A percentile compares a stretch with the other conserved stretches of the same genome.
Evolutionary conservation across 2,329 filamentous ascomycete genomes (phyloP).

Genomic region (Colletotrichum horii): DNA sequence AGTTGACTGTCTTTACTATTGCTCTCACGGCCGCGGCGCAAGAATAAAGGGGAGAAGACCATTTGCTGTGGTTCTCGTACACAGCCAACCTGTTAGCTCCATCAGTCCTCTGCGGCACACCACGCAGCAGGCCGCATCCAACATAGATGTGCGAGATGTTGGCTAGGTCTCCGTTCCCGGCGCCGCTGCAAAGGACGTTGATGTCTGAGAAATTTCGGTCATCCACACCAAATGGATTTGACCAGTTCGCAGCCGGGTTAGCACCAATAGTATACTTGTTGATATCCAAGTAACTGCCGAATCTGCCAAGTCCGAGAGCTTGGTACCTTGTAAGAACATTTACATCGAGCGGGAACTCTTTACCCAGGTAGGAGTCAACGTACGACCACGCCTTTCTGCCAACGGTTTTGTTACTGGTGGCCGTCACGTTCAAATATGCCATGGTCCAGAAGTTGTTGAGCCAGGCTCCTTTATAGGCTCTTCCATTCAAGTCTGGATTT

Average conservation of each 20-base stretch:
- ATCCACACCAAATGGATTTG: not conserved
- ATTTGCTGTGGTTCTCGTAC: slow-evolving; percentile 44
- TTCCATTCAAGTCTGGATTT: slow-evolving; percentile 37
- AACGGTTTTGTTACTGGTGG: slow-evolving; percentile 20
- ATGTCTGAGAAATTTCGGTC: not conserved
- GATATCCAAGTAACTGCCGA: slow-evolving; percentile 2
- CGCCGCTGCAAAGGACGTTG: slow-evolving; percentile 33
- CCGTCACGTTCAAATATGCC: slow-evolving; percentile 44
- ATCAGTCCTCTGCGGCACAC: slow-evolving; percentile 40
- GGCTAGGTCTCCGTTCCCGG: slow-evolving; percentile 31
- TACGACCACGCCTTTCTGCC: slow-evolving; percentile 33
- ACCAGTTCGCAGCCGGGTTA: not conserved
- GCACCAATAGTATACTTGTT: not conserved
- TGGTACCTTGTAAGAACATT: not conserved
- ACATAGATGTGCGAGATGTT: slow-evolving; percentile 48
- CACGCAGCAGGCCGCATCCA: slow-evolving; percentile 44
- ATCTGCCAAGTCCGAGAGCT: not conserved
- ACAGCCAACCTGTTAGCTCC: slow-evolving; percentile 33
- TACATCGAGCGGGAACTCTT: slow-evolving; percentile 33
- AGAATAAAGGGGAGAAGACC: slow-evolving; percentile 46
- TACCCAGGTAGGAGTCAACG: slow-evolving; percentile 39
- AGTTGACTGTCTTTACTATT: slow-evolving; percentile 48
- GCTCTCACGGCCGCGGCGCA: slow-evolving; percentile 48
- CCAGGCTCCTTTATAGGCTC: slow-evolving; percentile 50
- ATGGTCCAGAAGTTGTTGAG: slow-evolving; percentile 44